Conservation (phyloP, 352 stramenopile species). For the Phytophthora capsici region DNA sequence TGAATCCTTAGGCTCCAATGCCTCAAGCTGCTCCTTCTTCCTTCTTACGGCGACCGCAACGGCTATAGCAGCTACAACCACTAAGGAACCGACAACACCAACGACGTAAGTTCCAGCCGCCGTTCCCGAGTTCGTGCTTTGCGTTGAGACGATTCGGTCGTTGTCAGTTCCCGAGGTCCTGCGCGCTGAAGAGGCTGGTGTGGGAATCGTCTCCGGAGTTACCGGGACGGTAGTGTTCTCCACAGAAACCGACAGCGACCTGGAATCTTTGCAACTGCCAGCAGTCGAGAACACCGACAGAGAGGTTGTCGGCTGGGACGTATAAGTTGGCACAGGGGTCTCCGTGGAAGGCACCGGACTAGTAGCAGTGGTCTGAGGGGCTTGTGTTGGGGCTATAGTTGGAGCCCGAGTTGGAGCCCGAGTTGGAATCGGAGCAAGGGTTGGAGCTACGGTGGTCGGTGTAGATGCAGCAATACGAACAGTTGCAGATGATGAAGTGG, state of each 20-base stretch:
- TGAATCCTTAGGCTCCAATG: conserved; percentile 35
- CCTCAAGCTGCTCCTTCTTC: conserved; percentile 61
- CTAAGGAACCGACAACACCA: conserved; percentile 13
- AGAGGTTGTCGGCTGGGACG: neutral
- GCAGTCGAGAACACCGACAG: conserved; percentile 4
- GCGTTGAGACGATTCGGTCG: conserved; percentile 8
- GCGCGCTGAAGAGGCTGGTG: neutral
- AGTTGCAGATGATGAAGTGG: conserved; percentile 15
- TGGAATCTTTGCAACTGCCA: conserved; percentile 16
- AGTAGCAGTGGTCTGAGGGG: neutral
- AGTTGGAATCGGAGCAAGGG: neutral
- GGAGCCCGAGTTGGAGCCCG: neutral
- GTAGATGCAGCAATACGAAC: conserved; percentile 16
- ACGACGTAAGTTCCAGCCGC: conserved; percentile 11
- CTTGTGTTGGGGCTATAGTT: neutral
- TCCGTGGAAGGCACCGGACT: conserved; percentile 19
- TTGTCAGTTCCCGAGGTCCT: conserved; percentile 5
- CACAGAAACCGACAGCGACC: conserved; percentile 13
- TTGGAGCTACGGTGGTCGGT: neutral
- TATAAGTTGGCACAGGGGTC: conserved; percentile 15
- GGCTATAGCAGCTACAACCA: conserved; percentile 25
- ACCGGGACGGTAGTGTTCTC: conserved; percentile 14
- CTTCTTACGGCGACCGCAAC: conserved; percentile 49
- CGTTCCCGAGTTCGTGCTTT: conserved; percentile 3
- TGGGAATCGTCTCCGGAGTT: conserved; percentile 4